Percentiles rank a stretch among this genome's conserved stretches.
These are phyloP conservation scores for Calonectria hawksworthii DNA, from an alignment of 2,329 filamentous ascomycete genomes.

Conservation along the genomic window DNA sequence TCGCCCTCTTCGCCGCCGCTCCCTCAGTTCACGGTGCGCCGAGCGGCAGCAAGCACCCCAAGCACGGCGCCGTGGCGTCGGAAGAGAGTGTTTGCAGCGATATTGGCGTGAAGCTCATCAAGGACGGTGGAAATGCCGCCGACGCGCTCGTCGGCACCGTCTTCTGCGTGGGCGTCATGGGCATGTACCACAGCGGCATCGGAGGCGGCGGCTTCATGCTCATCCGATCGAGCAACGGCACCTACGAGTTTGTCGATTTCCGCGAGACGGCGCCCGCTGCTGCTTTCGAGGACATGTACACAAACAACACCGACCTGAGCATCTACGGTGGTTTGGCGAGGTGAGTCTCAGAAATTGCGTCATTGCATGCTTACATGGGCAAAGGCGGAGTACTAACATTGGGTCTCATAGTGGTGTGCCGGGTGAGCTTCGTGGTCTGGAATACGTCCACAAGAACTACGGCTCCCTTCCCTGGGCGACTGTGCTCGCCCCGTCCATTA, in stretches of 20 bases:
- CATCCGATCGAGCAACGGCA: slow-evolving; percentile 72
- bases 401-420: slow-evolving; percentile 69
- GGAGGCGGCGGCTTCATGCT: slow-evolving; percentile 87
- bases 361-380: background rate
- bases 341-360: slow-evolving; percentile 61
- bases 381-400: background rate
- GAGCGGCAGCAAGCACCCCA: slow-evolving; percentile 24
- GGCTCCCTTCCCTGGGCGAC: slow-evolving; percentile 74
- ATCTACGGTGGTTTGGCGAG: slow-evolving; percentile 79
- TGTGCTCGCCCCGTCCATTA: slow-evolving; percentile 78
- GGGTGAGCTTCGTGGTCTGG: slow-evolving; percentile 79
- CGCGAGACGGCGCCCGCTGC: slow-evolving; percentile 86
- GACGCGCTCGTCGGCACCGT: slow-evolving; percentile 76
- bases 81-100: slow-evolving; percentile 71
- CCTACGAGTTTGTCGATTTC: slow-evolving; percentile 87
- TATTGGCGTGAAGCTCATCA: slow-evolving; percentile 69
- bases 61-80: slow-evolving; percentile 71
- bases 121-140: slow-evolving; percentile 74
- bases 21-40: background rate
- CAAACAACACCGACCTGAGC: slow-evolving; percentile 74
- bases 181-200: slow-evolving; percentile 78
- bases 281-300: slow-evolving; percentile 85
- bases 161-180: slow-evolving; percentile 69
- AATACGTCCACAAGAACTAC: slow-evolving; percentile 79
- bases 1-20: background rate